phyloP scores from a whole-genome alignment of 1,139 yeast genomes.

The Casaregolazyma suthepensis region DNA sequence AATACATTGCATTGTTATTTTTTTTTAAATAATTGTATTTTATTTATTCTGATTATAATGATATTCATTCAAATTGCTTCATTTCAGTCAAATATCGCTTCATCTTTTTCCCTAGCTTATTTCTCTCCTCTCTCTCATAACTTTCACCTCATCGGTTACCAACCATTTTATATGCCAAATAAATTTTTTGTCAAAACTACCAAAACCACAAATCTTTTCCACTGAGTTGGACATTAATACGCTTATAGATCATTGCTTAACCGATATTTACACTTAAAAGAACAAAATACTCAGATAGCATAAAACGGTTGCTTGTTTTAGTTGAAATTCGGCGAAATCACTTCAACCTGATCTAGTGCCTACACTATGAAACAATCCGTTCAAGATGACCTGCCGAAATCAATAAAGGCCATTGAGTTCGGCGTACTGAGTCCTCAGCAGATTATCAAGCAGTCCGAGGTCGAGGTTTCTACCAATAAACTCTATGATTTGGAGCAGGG shows the following conservation, averaged over 20 bases:
- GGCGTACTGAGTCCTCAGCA: slow-evolving; percentile 89
- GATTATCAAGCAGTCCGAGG: slow-evolving; percentile 89
- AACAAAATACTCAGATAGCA: neutral
- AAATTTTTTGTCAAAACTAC: neutral
- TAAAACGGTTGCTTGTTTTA: too few species aligned
- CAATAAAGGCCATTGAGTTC: slow-evolving; percentile 85
- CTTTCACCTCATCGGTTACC: neutral
- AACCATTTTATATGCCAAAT: neutral
- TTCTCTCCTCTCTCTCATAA: too few species aligned
- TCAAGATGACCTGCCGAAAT: slow-evolving; percentile 81
- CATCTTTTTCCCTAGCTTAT: too few species aligned
- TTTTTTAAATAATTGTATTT: neutral
- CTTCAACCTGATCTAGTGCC: neutral
- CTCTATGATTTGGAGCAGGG: slow-evolving; percentile 87
- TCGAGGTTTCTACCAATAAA: slow-evolving; percentile 87
- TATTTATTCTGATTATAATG: neutral
- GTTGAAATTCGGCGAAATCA: neutral
- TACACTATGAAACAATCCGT: slow-evolving; percentile 61
- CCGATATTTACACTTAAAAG: neutral
- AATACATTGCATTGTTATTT: neutral
- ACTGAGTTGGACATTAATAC: neutral
- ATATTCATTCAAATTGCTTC: neutral
- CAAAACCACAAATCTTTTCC: neutral
- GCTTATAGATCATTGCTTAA: neutral
- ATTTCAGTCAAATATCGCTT: too few species aligned